These are phyloP conservation scores for Trichoderma sp. DNA, from an alignment of 2,329 filamentous ascomycete genomes.

Conservation along the genomic window DNA sequence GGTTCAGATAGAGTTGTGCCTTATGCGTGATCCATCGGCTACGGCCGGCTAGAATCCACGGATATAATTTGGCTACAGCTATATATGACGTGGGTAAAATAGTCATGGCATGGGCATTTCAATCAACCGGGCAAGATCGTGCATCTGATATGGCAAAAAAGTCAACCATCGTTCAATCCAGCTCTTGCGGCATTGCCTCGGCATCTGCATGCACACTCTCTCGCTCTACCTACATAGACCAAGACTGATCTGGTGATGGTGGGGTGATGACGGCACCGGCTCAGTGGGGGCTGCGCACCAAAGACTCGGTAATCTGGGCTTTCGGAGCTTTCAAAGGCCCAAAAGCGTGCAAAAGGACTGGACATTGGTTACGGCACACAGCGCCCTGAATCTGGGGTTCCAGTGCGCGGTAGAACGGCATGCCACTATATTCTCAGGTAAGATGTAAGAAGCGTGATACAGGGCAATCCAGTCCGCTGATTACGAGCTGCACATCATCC, in stretches of 20 bases:
- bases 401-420: neutral
- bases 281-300: neutral
- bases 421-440: neutral
- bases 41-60: neutral
- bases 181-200: neutral
- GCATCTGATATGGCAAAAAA: neutral
- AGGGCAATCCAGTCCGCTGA: neutral
- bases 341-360: neutral
- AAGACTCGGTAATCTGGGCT: slow-evolving; percentile 12
- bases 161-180: neutral
- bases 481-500: neutral
- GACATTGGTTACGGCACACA: neutral
- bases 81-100: neutral
- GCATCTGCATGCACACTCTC: neutral
- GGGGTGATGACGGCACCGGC: slow-evolving; percentile 16
- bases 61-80: neutral
- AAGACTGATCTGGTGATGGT: neutral
- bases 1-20: neutral
- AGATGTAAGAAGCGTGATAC: neutral
- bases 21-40: neutral
- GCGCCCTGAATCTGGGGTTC: neutral
- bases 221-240: neutral
- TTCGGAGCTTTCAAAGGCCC: neutral
- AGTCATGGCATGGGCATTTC: neutral
- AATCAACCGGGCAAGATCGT: neutral